phyloP scores from a whole-genome alignment of 331 rosid species.

The Acacia pycnantha region DNA sequence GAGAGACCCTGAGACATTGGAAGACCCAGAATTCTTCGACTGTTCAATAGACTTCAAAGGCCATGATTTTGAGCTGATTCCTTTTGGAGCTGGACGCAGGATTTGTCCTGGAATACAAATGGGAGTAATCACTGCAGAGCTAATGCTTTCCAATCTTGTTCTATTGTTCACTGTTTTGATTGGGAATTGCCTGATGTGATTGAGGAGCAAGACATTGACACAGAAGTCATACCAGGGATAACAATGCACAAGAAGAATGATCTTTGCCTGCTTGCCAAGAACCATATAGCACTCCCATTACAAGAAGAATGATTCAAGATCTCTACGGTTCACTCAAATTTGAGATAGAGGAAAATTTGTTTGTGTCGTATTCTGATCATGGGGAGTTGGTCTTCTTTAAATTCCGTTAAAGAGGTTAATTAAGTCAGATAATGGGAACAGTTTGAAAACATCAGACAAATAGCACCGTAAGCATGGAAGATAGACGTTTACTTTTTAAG shows the following conservation, averaged over 20 bases:
- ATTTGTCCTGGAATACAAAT: slow-evolving; percentile 37
- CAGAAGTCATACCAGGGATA: slow-evolving; percentile 31
- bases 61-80: slow-evolving; percentile 33
- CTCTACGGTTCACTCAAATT: background rate
- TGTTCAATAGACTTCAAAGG: slow-evolving; percentile 31
- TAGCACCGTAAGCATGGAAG: background rate
- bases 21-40: slow-evolving; percentile 26
- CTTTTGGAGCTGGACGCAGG: slow-evolving; percentile 44
- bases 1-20: slow-evolving; percentile 39
- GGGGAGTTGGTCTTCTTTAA: background rate
- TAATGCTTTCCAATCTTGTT: slow-evolving; percentile 34
- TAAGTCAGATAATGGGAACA: background rate
- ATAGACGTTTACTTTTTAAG: background rate
- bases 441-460: background rate
- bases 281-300: background rate
- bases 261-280: slow-evolving; percentile 32
- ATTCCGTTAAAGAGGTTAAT: background rate
- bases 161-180: slow-evolving; percentile 36
- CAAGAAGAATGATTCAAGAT: too few species aligned
- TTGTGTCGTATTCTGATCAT: background rate
- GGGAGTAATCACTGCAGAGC: slow-evolving; percentile 25
- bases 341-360: background rate
- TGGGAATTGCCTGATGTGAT: slow-evolving; percentile 23
- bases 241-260: slow-evolving; percentile 36
- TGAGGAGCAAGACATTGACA: slow-evolving; percentile 18